Base-by-base conservation (phyloP, 2,329 filamentous ascomycete genomes). In the Phaeoacremonium minimum region DNA sequence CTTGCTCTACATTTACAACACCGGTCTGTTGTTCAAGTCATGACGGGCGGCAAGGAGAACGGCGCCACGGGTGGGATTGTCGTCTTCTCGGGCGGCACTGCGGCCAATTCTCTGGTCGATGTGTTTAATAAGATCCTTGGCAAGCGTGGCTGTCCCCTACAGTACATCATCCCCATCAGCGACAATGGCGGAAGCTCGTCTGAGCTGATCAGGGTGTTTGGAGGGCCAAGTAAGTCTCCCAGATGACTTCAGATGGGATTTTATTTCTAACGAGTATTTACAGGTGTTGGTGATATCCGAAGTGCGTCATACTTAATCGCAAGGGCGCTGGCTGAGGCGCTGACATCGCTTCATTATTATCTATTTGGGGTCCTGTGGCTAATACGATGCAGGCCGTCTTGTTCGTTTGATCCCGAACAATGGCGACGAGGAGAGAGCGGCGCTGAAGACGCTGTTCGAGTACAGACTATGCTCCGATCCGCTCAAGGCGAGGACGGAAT, bases 181-280 rank as follows among this genome's bases (percentile, higher is more conserved):
- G 91, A 97, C 64, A 97, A 97, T 61, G 91, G 91, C 33, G 91
- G 91, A 28, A 94, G 87, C 49, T 94, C 89, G 3, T 95, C 87
- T 30, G 91, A 97, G 66, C 69, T 96, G 51, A 95, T 96, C 47
- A 77, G 93, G 22, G 89, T 97, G 22, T 93, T 97, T 63, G 93
- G 91, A 12, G 93, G 93, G 2, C 91, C 91, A 46, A 91, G 91
- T 83, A 64, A 38, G 63, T 49, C 18, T 32, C 13, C 15, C 32
- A 8, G 19, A 26, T 19, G 15, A 20, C 9, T 12, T 15, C 12
- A 15, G 14, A 17, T 20, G 26, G n/a, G 14, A 28, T 33, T 15
- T 31, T 7, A 18, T 13, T 20, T 18, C 36, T 38, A 40, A 43
- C 37, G 22, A 33, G 17, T 30, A 18, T 14, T 16, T 20, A 26